A percentile compares a stretch with the other conserved stretches of the same genome.
These are phyloP conservation scores for Lactarius indigo DNA, from an alignment of 768 basidiomycete genomes.

Conservation along the genomic window DNA sequence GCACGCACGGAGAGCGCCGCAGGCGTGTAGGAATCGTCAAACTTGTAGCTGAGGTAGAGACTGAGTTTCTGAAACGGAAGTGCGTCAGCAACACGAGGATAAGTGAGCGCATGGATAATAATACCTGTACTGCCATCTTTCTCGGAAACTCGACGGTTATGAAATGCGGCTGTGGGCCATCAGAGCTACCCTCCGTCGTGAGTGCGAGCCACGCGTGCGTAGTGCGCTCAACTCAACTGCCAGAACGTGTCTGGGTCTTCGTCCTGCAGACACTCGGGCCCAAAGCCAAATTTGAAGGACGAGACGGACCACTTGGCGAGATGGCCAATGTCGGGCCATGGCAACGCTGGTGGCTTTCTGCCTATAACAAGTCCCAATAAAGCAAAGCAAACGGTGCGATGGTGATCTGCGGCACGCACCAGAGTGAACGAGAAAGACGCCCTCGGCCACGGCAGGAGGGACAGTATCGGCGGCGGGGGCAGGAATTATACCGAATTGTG, in stretches of 20 bases:
- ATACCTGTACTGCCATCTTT: conserved; percentile 84
- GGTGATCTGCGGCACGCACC: conserved; percentile 28
- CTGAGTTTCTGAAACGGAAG: conserved; percentile 68
- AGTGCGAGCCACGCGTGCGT: background rate
- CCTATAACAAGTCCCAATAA: conserved; percentile 22
- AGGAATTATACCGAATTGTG: background rate
- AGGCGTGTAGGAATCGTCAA: conserved; percentile 97
- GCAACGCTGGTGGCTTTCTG: conserved; percentile 49
- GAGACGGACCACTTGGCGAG: conserved; percentile 96
- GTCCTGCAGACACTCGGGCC: conserved; percentile 87
- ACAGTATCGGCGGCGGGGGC: background rate
- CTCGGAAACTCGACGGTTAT: conserved; percentile 92
- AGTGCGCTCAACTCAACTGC: conserved; percentile 67
- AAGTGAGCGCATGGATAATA: background rate
- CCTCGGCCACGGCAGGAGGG: conserved; percentile 30
- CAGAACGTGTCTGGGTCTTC: conserved; percentile 91
- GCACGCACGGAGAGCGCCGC: conserved; percentile 87
- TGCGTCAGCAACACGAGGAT: background rate
- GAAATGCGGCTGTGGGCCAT: conserved; percentile 96
- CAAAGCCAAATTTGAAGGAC: conserved; percentile 94
- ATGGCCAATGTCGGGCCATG: conserved; percentile 81
- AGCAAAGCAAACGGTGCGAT: background rate
- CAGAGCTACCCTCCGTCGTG: conserved; percentile 49
- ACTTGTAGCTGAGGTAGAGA: conserved; percentile 71
- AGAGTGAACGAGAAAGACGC: conserved; percentile 39